Conservation (phyloP, 306 rosid genomes). For the Fragaria ananassa region DNA sequence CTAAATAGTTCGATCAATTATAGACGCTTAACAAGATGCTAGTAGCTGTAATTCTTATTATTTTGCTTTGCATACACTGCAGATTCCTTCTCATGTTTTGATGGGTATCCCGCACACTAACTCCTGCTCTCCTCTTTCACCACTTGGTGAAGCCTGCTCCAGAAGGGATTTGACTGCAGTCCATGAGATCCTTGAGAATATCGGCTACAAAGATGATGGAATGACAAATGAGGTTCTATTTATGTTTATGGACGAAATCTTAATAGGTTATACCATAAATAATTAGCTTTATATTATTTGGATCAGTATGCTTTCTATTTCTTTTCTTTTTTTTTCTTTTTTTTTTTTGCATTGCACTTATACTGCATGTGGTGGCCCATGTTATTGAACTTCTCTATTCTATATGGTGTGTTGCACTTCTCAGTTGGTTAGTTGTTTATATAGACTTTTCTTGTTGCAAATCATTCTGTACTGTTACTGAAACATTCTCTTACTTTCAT, state of each 20-base stretch:
- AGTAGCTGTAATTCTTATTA: conserved; percentile 2
- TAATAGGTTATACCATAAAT: neutral
- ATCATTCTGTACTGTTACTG: neutral
- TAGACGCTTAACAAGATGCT: conserved; percentile 12
- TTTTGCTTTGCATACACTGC: conserved; percentile 15
- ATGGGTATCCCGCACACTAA: conserved; percentile 65
- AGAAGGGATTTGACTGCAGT: conserved; percentile 79
- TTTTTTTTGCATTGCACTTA: neutral
- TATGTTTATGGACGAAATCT: conserved; percentile 1
- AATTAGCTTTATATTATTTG: neutral
- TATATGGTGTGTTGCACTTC: neutral
- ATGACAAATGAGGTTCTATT: conserved; percentile 64
- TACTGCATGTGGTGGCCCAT: neutral
- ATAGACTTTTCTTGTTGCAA: conserved; percentile 1
- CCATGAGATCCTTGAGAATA: conserved; percentile 64
- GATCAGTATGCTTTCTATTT: neutral
- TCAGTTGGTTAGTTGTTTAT: conserved; percentile 6
- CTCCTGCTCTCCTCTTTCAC: conserved; percentile 49
- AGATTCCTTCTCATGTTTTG: conserved; percentile 72
- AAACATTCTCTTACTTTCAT: conserved; percentile 11
- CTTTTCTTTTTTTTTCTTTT: no score
- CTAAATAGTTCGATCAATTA: neutral
- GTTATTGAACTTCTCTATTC: neutral
- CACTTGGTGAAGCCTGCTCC: conserved; percentile 78
- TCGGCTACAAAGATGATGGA: conserved; percentile 80